Conservation (phyloP, 2,329 filamentous ascomycete genomes). For the Neophaeococcomyces mojaviensis region DNA sequence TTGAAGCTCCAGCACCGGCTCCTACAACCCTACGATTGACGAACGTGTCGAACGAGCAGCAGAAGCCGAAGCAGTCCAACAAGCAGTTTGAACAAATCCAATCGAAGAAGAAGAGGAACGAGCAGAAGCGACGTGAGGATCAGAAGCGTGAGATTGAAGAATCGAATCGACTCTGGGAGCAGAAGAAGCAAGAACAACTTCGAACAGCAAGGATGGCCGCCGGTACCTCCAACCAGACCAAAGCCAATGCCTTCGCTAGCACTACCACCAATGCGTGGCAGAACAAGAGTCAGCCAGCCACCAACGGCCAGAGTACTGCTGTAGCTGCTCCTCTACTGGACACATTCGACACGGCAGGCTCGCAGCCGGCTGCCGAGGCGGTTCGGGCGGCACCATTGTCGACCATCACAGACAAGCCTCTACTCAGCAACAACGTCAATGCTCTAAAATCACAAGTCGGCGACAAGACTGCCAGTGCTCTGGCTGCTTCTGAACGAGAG, state of each 20-base stretch:
- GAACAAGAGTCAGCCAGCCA: conserved; percentile 27
- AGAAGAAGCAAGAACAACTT: conserved; percentile 72
- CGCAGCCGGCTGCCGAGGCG: conserved; percentile 10
- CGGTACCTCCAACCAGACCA: conserved; percentile 75
- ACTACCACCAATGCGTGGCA: conserved; percentile 50
- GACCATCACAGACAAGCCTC: conserved; percentile 7
- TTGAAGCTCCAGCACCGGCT: conserved; percentile 61
- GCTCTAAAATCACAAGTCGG: conserved; percentile 14
- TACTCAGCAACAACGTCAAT: conserved; percentile 9
- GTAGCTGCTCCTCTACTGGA: conserved; percentile 30
- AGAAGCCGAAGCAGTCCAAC: conserved; percentile 52
- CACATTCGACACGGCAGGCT: conserved; percentile 28
- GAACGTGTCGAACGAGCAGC: conserved; percentile 46
- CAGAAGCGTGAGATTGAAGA: conserved; percentile 68
- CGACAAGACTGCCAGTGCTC: conserved; percentile 11
- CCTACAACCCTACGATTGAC: conserved; percentile 74
- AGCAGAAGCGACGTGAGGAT: conserved; percentile 78
- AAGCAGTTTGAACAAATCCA: conserved; percentile 62
- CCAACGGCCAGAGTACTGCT: conserved; percentile 18
- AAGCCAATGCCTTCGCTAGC: conserved; percentile 44
- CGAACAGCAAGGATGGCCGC: conserved; percentile 74
- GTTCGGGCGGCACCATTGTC: conserved; percentile 14
- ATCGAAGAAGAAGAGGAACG: conserved; percentile 93
- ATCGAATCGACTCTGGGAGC: conserved; percentile 69
- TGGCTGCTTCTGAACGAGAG: conserved; percentile 15